Evolutionary conservation across 75 land plant species (phyloP).

Genomic region (Cupressus sempervirens): DNA sequence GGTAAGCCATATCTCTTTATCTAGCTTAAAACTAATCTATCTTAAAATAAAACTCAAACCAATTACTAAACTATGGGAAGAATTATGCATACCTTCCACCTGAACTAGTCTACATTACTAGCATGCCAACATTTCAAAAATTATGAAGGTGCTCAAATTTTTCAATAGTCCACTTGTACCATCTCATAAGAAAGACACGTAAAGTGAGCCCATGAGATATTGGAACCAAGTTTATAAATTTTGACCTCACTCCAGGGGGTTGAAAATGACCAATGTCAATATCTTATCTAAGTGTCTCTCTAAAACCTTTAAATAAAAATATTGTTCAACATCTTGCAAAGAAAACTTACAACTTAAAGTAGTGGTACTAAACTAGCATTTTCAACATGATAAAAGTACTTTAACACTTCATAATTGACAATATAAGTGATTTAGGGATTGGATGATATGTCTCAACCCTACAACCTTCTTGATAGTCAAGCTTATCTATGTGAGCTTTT

Average conservation of each 20-base stretch:
- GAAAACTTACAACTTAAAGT: background rate
- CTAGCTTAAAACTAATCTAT: background rate
- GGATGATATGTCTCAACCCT: background rate
- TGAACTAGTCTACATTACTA: constrained; percentile 83
- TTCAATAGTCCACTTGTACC: constrained; percentile 95
- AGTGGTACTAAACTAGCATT: background rate
- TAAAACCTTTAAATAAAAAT: constrained; percentile 50
- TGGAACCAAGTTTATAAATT: constrained; percentile 72
- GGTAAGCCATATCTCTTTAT: background rate
- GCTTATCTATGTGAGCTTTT: background rate
- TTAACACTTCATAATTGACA: background rate
- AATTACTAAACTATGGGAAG: background rate
- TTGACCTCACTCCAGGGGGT: constrained; percentile 56
- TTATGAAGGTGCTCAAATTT: constrained; percentile 77
- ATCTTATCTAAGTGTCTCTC: constrained; percentile 80
- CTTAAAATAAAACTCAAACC: background rate
- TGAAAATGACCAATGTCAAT: constrained; percentile 87
- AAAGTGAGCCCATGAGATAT: constrained; percentile 89
- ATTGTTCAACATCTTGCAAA: background rate
- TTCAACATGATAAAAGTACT: background rate
- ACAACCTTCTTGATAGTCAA: background rate
- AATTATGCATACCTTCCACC: constrained; percentile 70
- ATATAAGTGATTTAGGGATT: background rate
- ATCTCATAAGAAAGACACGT: constrained; percentile 84
- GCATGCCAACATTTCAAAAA: constrained; percentile 62